A percentile compares a stretch with the other conserved stretches of the same genome.
Evolutionary conservation across 306 rosid species (phyloP).

Genomic region (Rubus idaeus): DNA sequence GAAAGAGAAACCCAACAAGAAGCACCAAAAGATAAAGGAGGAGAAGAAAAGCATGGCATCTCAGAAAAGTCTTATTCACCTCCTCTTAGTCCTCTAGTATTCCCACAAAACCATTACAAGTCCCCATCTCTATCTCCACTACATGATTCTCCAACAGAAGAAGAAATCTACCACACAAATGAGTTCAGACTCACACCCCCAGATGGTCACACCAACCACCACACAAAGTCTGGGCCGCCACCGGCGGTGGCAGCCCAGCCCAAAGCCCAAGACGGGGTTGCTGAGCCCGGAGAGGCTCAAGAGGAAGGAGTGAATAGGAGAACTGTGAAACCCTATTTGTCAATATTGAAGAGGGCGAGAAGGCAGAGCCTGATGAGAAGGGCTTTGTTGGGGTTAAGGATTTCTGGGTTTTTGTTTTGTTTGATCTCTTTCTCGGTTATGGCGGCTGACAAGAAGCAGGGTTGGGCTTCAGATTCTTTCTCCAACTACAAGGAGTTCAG

Average conservation of each 20-base stretch:
- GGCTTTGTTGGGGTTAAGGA: conserved; percentile 49
- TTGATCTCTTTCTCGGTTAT: conserved; percentile 59
- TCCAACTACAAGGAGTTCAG: conserved; percentile 57
- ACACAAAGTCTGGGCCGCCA: conserved; percentile 27
- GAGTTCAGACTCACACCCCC: conserved; percentile 33
- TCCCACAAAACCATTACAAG: background rate
- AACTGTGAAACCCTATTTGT: conserved; percentile 43
- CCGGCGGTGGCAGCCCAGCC: conserved; percentile 42
- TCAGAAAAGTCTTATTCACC: conserved; percentile 32
- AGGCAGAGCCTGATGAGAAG: conserved; percentile 43
- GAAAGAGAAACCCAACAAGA: background rate
- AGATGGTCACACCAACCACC: conserved; percentile 11
- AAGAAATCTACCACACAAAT: conserved; percentile 29
- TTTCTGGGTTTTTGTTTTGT: conserved; percentile 52
- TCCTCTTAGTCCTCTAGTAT: conserved; percentile 20
- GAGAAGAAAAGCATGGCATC: conserved; percentile 13
- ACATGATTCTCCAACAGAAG: conserved; percentile 37
- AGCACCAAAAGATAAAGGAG: background rate
- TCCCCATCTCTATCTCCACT: conserved; percentile 49
- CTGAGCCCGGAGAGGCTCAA: conserved; percentile 25
- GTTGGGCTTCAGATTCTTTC: conserved; percentile 74
- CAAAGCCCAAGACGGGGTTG: conserved; percentile 47
- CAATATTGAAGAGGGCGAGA: conserved; percentile 33
- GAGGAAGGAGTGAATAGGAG: conserved; percentile 37
- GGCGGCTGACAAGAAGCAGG: conserved; percentile 54